These are phyloP conservation scores for Metschnikowia aberdeeniae DNA, from an alignment of 805 yeast species.

Conservation along the genomic window DNA sequence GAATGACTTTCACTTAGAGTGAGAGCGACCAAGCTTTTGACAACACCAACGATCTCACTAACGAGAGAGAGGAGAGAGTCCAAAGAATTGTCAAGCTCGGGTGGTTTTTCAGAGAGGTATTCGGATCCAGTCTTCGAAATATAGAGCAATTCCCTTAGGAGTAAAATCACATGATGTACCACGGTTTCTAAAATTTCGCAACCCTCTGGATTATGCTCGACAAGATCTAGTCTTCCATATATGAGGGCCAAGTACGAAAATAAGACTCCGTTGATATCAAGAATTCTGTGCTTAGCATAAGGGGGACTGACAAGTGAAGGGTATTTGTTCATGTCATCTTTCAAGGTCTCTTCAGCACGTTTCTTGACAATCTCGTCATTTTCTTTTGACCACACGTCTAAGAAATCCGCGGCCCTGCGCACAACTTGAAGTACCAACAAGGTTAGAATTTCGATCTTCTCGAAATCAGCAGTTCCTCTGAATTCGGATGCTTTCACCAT, in stretches of 20 bases:
- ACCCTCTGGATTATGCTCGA: constrained; percentile 69
- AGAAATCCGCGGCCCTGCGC: constrained; percentile 58
- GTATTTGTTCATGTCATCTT: constrained; percentile 37
- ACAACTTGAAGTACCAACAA: constrained; percentile 64
- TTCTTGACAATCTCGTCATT: constrained; percentile 43
- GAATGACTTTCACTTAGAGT: constrained; percentile 43
- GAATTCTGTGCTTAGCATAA: constrained; percentile 54
- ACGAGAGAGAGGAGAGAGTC: constrained; percentile 58
- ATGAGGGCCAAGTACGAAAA: constrained; percentile 61
- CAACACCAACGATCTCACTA: constrained; percentile 61
- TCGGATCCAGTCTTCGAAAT: constrained; percentile 51
- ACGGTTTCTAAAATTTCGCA: constrained; percentile 63
- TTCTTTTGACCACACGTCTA: constrained; percentile 70
- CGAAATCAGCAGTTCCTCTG: constrained; percentile 55
- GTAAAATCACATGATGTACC: constrained; percentile 62
- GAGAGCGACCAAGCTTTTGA: constrained; percentile 56
- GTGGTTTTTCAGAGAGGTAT: constrained; percentile 34
- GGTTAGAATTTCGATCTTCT: constrained; percentile 59
- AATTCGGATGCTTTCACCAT: constrained; percentile 75
- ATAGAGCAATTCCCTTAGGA: constrained; percentile 59
- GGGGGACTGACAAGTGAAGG: constrained; percentile 54
- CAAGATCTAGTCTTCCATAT: constrained; percentile 72
- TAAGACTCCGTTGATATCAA: constrained; percentile 58
- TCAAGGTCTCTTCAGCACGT: constrained; percentile 31
- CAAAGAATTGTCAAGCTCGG: constrained; percentile 45